Conservation (phyloP, 2,329 filamentous ascomycete genomes). For the Zalaria sp. region DNA sequence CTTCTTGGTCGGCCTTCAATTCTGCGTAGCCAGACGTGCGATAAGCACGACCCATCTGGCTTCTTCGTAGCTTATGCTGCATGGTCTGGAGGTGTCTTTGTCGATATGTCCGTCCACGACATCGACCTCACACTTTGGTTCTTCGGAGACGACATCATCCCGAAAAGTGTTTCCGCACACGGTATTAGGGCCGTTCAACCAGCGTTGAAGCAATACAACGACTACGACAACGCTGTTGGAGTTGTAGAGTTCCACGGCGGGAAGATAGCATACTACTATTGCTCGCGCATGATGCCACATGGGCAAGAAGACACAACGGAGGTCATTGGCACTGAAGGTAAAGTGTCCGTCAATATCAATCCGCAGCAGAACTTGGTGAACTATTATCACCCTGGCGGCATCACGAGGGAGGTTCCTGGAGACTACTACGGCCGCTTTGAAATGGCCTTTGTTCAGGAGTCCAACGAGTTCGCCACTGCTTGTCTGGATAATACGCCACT, state of each 20-base stretch:
- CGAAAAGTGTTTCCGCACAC: slow-evolving; percentile 18
- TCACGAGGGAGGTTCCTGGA: slow-evolving; percentile 4
- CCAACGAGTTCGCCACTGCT: slow-evolving; percentile 5
- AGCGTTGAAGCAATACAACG: slow-evolving; percentile 23
- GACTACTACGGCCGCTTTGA: slow-evolving; percentile 7
- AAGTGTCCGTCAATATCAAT: slow-evolving; percentile 15
- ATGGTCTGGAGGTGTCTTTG: slow-evolving; percentile 28
- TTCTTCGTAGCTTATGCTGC: slow-evolving; percentile 29
- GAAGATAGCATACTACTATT: slow-evolving; percentile 30
- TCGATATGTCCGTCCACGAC: slow-evolving; percentile 30
- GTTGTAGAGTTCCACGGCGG: slow-evolving; percentile 31
- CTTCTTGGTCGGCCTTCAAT: slow-evolving; percentile 26
- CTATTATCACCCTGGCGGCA: slow-evolving; percentile 1
- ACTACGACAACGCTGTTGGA: slow-evolving; percentile 30
- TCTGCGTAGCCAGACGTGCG: slow-evolving; percentile 28
- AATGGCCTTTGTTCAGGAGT: slow-evolving; percentile 4
- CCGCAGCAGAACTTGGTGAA: slow-evolving; percentile 5
- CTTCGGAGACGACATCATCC: slow-evolving; percentile 20
- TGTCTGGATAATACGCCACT: slow-evolving; percentile 3
- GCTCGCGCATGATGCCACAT: slow-evolving; percentile 26
- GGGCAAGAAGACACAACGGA: slow-evolving; percentile 31
- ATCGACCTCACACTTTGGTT: slow-evolving; percentile 30
- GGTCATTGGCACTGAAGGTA: slow-evolving; percentile 26
- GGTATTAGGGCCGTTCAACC: slow-evolving; percentile 18
- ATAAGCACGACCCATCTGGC: slow-evolving; percentile 22